Percentiles rank a stretch among this genome's conserved stretches.
Evolutionary conservation across 2,329 filamentous ascomycete species (phyloP).

Genomic region (Lasiodiplodia sp.): DNA sequence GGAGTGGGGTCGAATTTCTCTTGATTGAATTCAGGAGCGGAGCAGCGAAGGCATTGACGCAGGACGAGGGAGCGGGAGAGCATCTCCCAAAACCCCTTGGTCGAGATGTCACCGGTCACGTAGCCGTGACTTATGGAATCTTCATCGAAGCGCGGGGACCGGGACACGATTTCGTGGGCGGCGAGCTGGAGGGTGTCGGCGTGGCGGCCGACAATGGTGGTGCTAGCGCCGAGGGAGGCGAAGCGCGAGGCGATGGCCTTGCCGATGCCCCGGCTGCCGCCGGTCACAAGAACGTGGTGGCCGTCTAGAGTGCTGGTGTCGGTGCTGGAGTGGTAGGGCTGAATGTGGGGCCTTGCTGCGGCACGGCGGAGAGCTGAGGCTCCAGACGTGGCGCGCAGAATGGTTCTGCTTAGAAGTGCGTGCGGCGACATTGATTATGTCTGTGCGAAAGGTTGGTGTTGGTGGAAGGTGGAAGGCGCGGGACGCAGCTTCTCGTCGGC

Average conservation of each 20-base stretch:
- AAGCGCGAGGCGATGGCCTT: slow-evolving; percentile 47
- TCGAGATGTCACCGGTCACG: slow-evolving; percentile 41
- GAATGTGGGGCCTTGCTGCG: neutral
- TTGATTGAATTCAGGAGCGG: neutral
- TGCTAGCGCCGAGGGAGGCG: slow-evolving; percentile 38
- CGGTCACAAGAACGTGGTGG: slow-evolving; percentile 46
- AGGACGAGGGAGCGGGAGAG: neutral
- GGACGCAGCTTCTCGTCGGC: neutral
- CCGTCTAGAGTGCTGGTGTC: neutral
- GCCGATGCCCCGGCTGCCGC: slow-evolving; percentile 49
- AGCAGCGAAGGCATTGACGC: neutral
- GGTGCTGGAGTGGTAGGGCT: slow-evolving; percentile 14
- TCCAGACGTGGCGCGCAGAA: slow-evolving; percentile 8
- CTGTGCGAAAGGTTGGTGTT: neutral
- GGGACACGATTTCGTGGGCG: neutral
- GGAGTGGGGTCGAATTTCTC: slow-evolving; percentile 15
- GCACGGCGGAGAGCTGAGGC: neutral
- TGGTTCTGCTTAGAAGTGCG: neutral
- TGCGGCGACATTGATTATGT: neutral
- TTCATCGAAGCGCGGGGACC: neutral
- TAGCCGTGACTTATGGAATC: slow-evolving; percentile 30
- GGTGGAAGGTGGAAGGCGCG: neutral
- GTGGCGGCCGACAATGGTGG: slow-evolving; percentile 44
- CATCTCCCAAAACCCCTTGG: slow-evolving; percentile 39
- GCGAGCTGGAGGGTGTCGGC: slow-evolving; percentile 33